These are phyloP conservation scores for Suillus decipiens DNA, from an alignment of 768 basidiomycete genomes.

Conservation along the genomic window DNA sequence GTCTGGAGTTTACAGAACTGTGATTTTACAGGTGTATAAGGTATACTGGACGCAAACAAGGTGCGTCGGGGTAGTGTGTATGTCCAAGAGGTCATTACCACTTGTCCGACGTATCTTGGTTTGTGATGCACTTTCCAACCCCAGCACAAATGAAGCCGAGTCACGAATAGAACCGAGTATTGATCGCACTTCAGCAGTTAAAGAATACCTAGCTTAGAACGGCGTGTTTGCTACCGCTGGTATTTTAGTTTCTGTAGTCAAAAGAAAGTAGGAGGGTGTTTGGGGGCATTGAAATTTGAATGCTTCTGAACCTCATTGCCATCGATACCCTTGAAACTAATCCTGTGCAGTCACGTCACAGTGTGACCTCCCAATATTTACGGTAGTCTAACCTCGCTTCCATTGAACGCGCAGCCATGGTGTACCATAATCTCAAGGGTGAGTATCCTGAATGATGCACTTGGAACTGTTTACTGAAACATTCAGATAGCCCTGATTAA, in stretches of 20 bases:
- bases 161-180: background rate
- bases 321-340: too few relatives aligned
- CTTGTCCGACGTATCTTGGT: background rate
- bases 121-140: background rate
- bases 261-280: background rate
- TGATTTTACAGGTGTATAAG: background rate
- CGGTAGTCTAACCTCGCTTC: background rate
- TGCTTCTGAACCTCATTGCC: background rate
- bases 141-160: background rate
- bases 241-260: background rate
- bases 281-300: too few relatives aligned
- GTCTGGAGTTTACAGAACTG: background rate
- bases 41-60: background rate
- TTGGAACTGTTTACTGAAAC: constrained; percentile 25
- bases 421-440: constrained; percentile 89
- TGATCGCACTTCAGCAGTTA: background rate
- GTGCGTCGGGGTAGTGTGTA: background rate
- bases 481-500: constrained; percentile 82
- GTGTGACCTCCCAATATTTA: background rate
- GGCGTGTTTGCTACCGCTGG: background rate
- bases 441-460: constrained; percentile 19
- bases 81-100: background rate
- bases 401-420: constrained; percentile 46
- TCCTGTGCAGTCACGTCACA: background rate
- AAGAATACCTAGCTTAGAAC: background rate